Percentiles rank a stretch among this genome's conserved stretches.
These are phyloP conservation scores for Lithohypha guttulata DNA, from an alignment of 2,329 filamentous ascomycete genomes.

Conservation along the genomic window DNA sequence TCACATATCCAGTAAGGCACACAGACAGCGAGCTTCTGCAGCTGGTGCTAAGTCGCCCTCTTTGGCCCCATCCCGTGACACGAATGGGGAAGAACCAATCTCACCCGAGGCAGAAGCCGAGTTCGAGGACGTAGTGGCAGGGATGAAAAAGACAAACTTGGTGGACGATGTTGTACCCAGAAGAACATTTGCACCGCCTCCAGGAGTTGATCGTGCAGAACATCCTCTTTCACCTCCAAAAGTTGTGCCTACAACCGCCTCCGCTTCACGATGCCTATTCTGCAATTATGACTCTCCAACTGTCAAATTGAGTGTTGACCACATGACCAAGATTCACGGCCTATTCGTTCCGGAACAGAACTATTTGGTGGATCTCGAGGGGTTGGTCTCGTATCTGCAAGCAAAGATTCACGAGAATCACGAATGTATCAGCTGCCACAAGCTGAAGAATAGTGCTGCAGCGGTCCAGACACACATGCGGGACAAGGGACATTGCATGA, in stretches of 20 bases:
- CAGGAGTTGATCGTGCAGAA: conserved; percentile 26
- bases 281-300: conserved; percentile 78
- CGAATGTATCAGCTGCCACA: conserved; percentile 82
- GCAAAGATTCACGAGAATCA: conserved; percentile 68
- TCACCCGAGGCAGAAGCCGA: conserved; percentile 44
- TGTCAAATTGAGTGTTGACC: conserved; percentile 62
- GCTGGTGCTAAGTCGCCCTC: conserved; percentile 33
- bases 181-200: conserved; percentile 33
- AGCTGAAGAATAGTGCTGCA: conserved; percentile 63
- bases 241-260: conserved; percentile 31
- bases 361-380: conserved; percentile 73
- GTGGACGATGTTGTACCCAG: conserved; percentile 36
- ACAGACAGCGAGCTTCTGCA: conserved; percentile 56
- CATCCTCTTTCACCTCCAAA: conserved; percentile 28
- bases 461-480: conserved; percentile 95
- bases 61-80: conserved; percentile 30
- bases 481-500: conserved; percentile 93
- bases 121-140: conserved; percentile 63
- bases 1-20: conserved; percentile 82
- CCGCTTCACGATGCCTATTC: conserved; percentile 62
- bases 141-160: conserved; percentile 56
- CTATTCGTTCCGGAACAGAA: conserved; percentile 90
- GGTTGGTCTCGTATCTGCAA: conserved; percentile 66
- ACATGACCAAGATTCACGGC: conserved; percentile 89
- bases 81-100: conserved; percentile 3